Evolutionary conservation across 257 asterid species (phyloP), one percentile per base, ranked within the genome.

Genomic region (Nicotiana sylvestris): DNA sequence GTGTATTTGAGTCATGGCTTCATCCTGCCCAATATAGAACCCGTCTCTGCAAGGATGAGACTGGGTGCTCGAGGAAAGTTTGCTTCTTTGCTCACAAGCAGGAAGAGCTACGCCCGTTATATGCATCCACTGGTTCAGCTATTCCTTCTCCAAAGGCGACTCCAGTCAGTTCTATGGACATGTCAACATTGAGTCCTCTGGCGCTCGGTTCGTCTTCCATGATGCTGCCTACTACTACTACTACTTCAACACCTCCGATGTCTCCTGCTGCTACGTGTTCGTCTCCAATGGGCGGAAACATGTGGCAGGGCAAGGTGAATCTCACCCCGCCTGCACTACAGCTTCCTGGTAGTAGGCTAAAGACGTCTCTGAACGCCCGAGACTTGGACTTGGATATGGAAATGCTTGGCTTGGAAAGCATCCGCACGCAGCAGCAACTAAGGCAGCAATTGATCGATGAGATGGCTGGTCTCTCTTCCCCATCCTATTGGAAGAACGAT

Each of bases 21-120:
- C 98, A 95, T 85, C 99, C 99, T 1, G 97, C 99, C 0, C 99
- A 95, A 62, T 95, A 95, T 81, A 83, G 96, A 82, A 95, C 99
- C 51, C 91, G 98, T 18, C 94, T 93, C 4, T 95, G 98, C 87
- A 95, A 95, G 88, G 98, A 95, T 9, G 98, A 95, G 85, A 89
- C 93, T 0, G 93, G 97, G 1, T 95, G 99, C 81, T 55, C 91
- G 0, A 86, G 98, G 83, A 95, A 90, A 85, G 98, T 95, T 9
- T 95, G 98, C 84, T 95, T 95, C 79, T 95, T 95, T 9, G 98
- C 98, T 0, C 98, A 95, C 86, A 93, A 85, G 78, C 88, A 86
- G 0, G 98, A 93, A 32, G 98, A 95, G 77, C 77, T 95, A 37
- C 94, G 98, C 1, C 98, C 98, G 0, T 33, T 93, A 88, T 91